phyloP scores from a whole-genome alignment of 2,329 filamentous ascomycete genomes.

The Colletotrichum siamense region DNA sequence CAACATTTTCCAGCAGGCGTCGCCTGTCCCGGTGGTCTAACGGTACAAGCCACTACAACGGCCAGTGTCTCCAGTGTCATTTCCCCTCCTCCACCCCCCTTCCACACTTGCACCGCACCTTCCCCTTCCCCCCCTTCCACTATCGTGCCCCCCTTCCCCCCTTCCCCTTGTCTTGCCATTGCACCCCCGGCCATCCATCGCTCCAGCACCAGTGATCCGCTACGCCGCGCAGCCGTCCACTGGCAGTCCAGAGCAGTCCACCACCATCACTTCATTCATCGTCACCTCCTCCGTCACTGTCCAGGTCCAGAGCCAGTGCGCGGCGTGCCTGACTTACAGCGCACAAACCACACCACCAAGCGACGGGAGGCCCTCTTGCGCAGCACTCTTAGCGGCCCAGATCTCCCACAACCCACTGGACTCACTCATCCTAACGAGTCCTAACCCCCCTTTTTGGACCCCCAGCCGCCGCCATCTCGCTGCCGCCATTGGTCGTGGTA shows the following conservation, averaged over 20 bases:
- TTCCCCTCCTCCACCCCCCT: slow-evolving; percentile 19
- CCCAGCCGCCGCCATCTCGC: background rate
- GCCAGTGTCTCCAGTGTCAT: slow-evolving; percentile 18
- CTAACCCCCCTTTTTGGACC: slow-evolving; percentile 8
- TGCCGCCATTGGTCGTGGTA: slow-evolving; percentile 24
- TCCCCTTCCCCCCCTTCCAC: background rate
- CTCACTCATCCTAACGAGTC: background rate
- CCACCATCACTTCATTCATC: background rate
- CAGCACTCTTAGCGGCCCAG: slow-evolving; percentile 4
- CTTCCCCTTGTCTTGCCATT: background rate
- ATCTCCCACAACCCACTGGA: slow-evolving; percentile 2
- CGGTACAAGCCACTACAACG: slow-evolving; percentile 9
- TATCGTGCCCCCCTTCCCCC: background rate
- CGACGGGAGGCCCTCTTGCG: background rate
- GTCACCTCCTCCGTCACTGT: background rate
- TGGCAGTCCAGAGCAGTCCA: slow-evolving; percentile 1
- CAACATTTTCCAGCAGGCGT: background rate
- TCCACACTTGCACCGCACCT: background rate
- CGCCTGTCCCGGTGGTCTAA: background rate
- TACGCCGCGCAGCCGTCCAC: background rate
- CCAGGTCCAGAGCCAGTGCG: background rate
- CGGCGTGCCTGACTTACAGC: background rate
- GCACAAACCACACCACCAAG: background rate
- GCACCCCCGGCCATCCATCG: background rate
- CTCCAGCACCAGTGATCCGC: background rate